Conservation (phyloP, 306 rosid species). For the Vachellia collinsii region DNA sequence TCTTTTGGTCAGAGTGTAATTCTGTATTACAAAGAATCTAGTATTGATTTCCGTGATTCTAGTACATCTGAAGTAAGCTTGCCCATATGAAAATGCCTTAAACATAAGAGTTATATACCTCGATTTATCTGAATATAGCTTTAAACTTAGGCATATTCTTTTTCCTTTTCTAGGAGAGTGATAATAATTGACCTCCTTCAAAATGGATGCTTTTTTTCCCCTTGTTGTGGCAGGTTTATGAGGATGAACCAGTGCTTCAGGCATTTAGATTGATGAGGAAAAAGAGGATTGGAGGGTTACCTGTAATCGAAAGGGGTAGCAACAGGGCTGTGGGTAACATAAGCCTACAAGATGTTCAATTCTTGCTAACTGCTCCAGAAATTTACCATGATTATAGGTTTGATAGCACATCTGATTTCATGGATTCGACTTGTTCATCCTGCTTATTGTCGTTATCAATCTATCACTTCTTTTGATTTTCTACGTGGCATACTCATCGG, state of each 20-base stretch:
- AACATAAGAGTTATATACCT: background rate
- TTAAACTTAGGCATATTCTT: background rate
- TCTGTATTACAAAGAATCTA: constrained; percentile 3
- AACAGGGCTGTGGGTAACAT: constrained; percentile 78
- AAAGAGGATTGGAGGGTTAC: constrained; percentile 79
- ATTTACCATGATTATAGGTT: constrained; percentile 85
- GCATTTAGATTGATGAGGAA: constrained; percentile 91
- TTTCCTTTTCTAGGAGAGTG: constrained; percentile 16
- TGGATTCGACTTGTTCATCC: background rate
- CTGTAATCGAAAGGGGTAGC: constrained; percentile 70
- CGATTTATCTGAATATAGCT: constrained; percentile 1
- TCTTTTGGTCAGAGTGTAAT: background rate
- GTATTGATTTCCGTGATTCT: constrained; percentile 16
- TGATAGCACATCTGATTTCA: constrained; percentile 12
- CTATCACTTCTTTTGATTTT: background rate
- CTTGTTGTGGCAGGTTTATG: constrained; percentile 57
- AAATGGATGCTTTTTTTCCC: background rate
- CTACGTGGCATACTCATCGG: background rate
- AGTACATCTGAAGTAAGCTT: constrained; percentile 2
- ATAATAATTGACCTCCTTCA: constrained; percentile 6
- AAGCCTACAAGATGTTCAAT: constrained; percentile 81
- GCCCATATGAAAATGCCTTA: constrained; percentile 10
- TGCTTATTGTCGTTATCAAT: background rate
- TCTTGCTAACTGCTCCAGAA: constrained; percentile 83
- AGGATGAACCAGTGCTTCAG: constrained; percentile 89